Percentiles rank a stretch among this genome's conserved stretches.
These are phyloP conservation scores for Hypomyces rosellus DNA, from an alignment of 2,329 filamentous ascomycete genomes.

Conservation along the genomic window DNA sequence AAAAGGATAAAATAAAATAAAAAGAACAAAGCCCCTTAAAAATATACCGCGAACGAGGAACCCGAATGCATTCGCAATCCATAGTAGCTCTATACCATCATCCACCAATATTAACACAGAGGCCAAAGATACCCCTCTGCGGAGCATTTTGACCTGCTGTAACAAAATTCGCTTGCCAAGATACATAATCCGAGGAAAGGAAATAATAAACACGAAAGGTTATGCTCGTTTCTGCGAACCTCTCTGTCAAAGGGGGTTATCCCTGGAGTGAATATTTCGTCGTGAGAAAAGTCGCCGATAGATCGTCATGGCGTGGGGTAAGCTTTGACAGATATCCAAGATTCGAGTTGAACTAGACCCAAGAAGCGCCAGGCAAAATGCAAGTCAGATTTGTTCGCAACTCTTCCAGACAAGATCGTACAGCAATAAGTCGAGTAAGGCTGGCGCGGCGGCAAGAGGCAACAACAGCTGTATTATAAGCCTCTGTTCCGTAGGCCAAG, in stretches of 20 bases:
- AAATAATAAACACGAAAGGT: not conserved
- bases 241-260: no score
- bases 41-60: not conserved
- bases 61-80: slow-evolving; percentile 7
- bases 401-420: not conserved
- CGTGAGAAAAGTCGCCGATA: not conserved
- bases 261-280: not conserved
- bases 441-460: not conserved
- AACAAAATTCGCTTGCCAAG: slow-evolving; percentile 17
- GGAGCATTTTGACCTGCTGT: slow-evolving; percentile 15
- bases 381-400: not conserved
- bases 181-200: slow-evolving; percentile 6
- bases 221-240: not conserved
- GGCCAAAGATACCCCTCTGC: slow-evolving; percentile 15
- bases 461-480: not conserved
- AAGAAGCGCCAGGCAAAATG: not conserved
- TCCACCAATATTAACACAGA: slow-evolving; percentile 27
- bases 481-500: no score
- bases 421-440: slow-evolving; percentile 3
- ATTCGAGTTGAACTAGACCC: not conserved
- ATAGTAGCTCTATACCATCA: slow-evolving; percentile 16
- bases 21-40: no score
- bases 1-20: not conserved
- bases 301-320: not conserved
- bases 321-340: not conserved